Evolutionary conservation across 345 rosid species (phyloP).

Genomic region (Pugionium cornutum): DNA sequence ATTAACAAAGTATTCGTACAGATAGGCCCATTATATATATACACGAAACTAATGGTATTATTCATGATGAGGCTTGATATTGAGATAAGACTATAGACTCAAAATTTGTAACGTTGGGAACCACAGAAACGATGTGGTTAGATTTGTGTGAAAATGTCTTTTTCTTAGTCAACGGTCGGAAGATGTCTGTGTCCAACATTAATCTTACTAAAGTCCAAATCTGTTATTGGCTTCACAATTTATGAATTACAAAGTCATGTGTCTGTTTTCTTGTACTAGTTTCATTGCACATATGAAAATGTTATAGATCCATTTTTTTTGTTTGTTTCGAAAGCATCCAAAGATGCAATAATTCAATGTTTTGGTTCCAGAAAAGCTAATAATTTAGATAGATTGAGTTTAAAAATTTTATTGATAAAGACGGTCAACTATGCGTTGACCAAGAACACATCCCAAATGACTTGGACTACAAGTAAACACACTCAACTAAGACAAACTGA

Average conservation of each 20-base stretch:
- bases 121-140: constrained; percentile 10
- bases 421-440: constrained; percentile 30
- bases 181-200: constrained; percentile 1
- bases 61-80: too few relatives aligned
- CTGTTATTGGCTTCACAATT: neutral
- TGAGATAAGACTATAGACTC: too few relatives aligned
- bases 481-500: constrained; percentile 9
- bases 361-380: neutral
- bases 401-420: constrained; percentile 4
- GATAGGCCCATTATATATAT: too few relatives aligned
- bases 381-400: neutral
- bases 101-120: neutral
- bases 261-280: neutral
- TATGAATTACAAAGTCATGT: neutral
- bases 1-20: too few relatives aligned
- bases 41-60: too few relatives aligned
- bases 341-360: constrained; percentile 14
- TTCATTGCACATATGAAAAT: constrained; percentile 8
- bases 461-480: constrained; percentile 27
- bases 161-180: constrained; percentile 8
- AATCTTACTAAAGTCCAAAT: constrained; percentile 15
- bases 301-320: neutral
- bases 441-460: constrained; percentile 15
- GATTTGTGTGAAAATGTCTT: constrained; percentile 8
- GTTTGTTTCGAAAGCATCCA: constrained; percentile 16